Evolutionary conservation across 2,329 filamentous ascomycete genomes (phyloP), one percentile per base, ranked within the genome.

Genomic region (Monilinia aucupariae): DNA sequence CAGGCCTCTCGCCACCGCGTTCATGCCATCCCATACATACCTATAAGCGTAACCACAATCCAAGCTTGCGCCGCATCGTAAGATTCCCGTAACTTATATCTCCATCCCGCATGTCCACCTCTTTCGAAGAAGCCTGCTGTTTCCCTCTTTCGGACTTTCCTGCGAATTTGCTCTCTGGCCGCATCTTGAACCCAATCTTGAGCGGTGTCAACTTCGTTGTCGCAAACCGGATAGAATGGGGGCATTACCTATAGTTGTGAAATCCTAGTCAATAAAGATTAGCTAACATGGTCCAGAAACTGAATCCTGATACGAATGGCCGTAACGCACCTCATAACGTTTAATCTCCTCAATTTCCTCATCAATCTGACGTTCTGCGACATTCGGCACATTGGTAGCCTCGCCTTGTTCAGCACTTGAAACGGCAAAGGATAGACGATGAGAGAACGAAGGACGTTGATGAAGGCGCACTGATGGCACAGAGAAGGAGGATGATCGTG

Each of bases 341-440:
- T 97, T 97, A 75, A 99, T 97, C 79, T 97, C 89, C 32, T 90
- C 92, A 73, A 99, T 96, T 78, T 99, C 94, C 73, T 97, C 92
- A 65, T 92, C 89, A 68, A 96, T 91, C 66, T 88, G 85, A 65
- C 87, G 84, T 71, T 90, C 85, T 62, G 81, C 85, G 34, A 80
- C 75, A 41, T 75, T 80, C 13, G 79, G 77, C 55, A 79, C 78
- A 65, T 78, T 78, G 22, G 77, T 77, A 64, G 80, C 77, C 64
- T 87, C 82, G 65, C 85, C 86, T 67, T 81, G 81, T 74, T 91
- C 88, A 27, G 80, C 81, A 65, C 77, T 83, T 61, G 86, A 88
- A 63, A 90, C 80, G 43, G 85, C 84, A 65, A 87, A 88, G 51
- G 87, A 86, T 56, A 91, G 79, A 64, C 89, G 82, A 39, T 68